Percentiles rank a stretch among this genome's conserved stretches.
These are phyloP conservation scores for Bolboschoenoplectus hybrid DNA, from an alignment of 202 grass and related monocot genomes.

Conservation along the genomic window DNA sequence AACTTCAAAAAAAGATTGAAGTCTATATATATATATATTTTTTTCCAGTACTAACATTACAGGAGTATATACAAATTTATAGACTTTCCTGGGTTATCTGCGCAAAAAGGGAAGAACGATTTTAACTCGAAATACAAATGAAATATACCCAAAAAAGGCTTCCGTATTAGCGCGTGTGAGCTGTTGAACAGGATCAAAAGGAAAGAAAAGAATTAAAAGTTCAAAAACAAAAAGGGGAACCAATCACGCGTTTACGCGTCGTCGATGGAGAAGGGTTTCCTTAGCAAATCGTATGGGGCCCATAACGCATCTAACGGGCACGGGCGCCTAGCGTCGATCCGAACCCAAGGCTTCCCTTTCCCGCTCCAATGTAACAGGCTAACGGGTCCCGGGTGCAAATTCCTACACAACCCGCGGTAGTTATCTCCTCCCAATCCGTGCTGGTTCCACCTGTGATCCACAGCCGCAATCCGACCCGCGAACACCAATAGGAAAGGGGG, in stretches of 20 bases:
- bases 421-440: slow-evolving; percentile 90
- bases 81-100: background rate
- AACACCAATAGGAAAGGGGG: slow-evolving; percentile 82
- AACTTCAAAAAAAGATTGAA: slow-evolving; percentile 27
- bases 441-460: slow-evolving; percentile 84
- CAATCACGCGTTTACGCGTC: slow-evolving; percentile 44
- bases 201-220: background rate
- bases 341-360: slow-evolving; percentile 84
- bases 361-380: slow-evolving; percentile 89
- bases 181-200: background rate
- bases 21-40: background rate
- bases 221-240: background rate
- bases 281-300: slow-evolving; percentile 79
- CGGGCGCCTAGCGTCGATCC: slow-evolving; percentile 58
- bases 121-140: background rate
- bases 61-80: slow-evolving; percentile 24
- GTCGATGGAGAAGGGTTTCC: slow-evolving; percentile 49
- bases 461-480: slow-evolving; percentile 62
- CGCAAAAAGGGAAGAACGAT: background rate
- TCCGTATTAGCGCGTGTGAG: slow-evolving; percentile 18
- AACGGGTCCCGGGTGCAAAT: slow-evolving; percentile 69
- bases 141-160: background rate
- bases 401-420: slow-evolving; percentile 67
- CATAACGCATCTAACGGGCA: slow-evolving; percentile 82
- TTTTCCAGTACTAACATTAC: background rate